Evolutionary conservation across 805 yeast genomes (phyloP), one percentile per base, ranked within the genome.

Genomic region (Candida succiphila): DNA sequence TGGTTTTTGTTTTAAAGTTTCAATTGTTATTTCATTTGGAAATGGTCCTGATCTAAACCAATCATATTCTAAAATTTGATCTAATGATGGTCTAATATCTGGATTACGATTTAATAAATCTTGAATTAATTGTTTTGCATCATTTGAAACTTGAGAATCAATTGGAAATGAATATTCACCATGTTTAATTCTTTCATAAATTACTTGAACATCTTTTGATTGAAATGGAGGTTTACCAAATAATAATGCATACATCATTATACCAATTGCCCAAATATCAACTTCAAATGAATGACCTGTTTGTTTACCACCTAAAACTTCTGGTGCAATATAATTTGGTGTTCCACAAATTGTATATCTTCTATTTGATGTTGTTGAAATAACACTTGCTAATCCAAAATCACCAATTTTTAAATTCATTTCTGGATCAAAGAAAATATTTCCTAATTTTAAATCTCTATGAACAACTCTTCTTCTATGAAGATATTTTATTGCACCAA

Each of bases 251-350:
- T 79, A 92, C 66, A 92, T 69, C 86, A 92, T 92, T 38, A 92
- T 84, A 39, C 99, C 99, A 43, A 87, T 76, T 8, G 98, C 94
- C 99, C 99, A 92, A 39, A 87, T 75, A 56, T 92, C 99, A 27
- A 87, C 96, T 56, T 87, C 96, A 52, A 76, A 88, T 33, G 94
- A 78, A 56, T 92, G 98, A 7, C 97, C 98, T 10, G 75, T 69
- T 34, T 67, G 73, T 48, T 86, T 86, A 20, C 95, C 94, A 27
- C 87, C 83, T 43, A 92, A 68, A 17, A 92, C 95, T 63, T 92
- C 99, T 7, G 99, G 99, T 1, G 98, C 96, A 52, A 92, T 92
- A 56, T 92, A 92, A 60, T 92, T 92, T 39, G 99, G 99, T 17
- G 99, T 92, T 35, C 99, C 99, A 59, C 99, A 92, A 36, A 92